These are phyloP conservation scores for Sonneratia caseolaris DNA, from an alignment of 345 rosid species.

Conservation along the genomic window DNA sequence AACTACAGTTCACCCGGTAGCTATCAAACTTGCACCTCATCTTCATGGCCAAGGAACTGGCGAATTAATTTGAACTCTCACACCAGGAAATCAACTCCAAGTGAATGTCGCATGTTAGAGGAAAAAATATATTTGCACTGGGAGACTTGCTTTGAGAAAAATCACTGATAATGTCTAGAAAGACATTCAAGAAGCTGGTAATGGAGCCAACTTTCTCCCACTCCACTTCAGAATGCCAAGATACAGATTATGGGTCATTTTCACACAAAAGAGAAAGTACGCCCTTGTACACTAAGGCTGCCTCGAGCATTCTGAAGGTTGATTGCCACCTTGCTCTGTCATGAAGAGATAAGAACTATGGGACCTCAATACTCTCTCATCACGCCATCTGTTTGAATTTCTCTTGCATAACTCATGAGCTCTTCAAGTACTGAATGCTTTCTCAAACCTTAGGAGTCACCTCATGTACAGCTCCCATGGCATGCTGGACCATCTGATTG, in stretches of 20 bases:
- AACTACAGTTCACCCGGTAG: slow-evolving; percentile 60
- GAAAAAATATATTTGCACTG: slow-evolving; percentile 52
- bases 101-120: slow-evolving; percentile 54
- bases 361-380: slow-evolving; percentile 30
- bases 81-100: slow-evolving; percentile 60
- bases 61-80: slow-evolving; percentile 47
- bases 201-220: slow-evolving; percentile 36
- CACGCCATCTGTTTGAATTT: slow-evolving; percentile 31
- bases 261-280: slow-evolving; percentile 38
- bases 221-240: slow-evolving; percentile 45
- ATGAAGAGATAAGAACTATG: slow-evolving; percentile 37
- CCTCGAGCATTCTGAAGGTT: slow-evolving; percentile 47
- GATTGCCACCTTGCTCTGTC: background rate
- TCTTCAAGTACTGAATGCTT: slow-evolving; percentile 33
- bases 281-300: slow-evolving; percentile 35
- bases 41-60: slow-evolving; percentile 40
- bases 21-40: slow-evolving; percentile 56
- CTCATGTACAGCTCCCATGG: slow-evolving; percentile 33
- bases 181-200: slow-evolving; percentile 41
- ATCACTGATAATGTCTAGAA: slow-evolving; percentile 43
- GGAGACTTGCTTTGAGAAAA: slow-evolving; percentile 34
- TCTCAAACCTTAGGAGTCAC: slow-evolving; percentile 44
- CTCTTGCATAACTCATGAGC: slow-evolving; percentile 31
- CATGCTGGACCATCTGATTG: slow-evolving; percentile 49
- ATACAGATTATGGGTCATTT: slow-evolving; percentile 19